Base-by-base conservation (phyloP, 2,329 filamentous ascomycete species). In the Monilinia laxa region DNA sequence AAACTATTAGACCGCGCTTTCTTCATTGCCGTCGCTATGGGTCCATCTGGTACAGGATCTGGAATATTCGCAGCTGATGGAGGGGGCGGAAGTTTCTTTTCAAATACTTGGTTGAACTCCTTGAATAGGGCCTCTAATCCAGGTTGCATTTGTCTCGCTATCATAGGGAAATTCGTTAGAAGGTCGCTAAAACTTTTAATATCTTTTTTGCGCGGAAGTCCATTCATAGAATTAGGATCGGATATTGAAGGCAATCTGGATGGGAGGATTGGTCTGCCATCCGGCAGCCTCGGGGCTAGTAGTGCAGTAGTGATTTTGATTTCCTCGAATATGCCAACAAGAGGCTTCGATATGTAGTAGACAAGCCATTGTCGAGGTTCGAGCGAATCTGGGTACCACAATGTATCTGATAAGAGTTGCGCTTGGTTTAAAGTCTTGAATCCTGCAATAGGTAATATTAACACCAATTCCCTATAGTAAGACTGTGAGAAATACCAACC, bases 311-410 rank as follows among this genome's bases (percentile, higher is more conserved):
- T 78, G 60, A 94, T 88, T 70, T 87, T 89, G 62, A 87, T 83
- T 62, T 92, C 85, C 74, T 97, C 93, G 82, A 90, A 93, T 0
- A 85, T 84, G 31, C 95, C 95, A 25, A 97, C 85, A 62, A 99
- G 81, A 2, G 95, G 95, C 62, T 87, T 89, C 35, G 94, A 95
- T 70, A 99, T 96, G 78, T 93, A 97, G 83, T 98, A 98, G 68
- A 99, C 85, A 54, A 99, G 87, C 93, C 95, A 99, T 84, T 93
- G 92, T 73, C 93, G 90, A 18, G 92, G 89, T 73, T 98, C 94
- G 73, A 91, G 85, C n/a, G 87, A 88, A 74, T 97, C 92, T 59
- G 92, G 89, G 75, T 96, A 96, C 85, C 92, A 98, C 51, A 97
- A 85, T 49, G 85, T 83, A 78, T 99, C 96, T 75, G 86, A 86